phyloP scores from a whole-genome alignment of 1,139 yeast species.

The Taphrina flavorubra region DNA sequence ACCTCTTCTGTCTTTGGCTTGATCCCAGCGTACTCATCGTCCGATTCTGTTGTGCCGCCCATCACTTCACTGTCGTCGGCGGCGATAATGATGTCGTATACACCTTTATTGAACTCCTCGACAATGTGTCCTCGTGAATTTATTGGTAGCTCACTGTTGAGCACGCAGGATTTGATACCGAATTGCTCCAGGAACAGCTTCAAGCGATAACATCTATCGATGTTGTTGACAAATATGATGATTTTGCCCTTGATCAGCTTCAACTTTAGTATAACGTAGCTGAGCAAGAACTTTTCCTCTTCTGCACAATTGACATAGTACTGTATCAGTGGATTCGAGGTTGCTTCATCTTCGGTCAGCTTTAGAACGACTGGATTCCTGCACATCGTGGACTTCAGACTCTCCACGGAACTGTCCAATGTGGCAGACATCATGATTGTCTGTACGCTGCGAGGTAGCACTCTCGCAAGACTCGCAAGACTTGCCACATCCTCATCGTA shows the following conservation, averaged over 20 bases:
- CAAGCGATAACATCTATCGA: constrained; percentile 92
- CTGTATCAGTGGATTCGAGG: constrained; percentile 61
- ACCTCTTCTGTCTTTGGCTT: constrained; percentile 47
- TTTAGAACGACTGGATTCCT: constrained; percentile 83
- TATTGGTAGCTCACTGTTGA: constrained; percentile 90
- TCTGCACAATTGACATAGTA: constrained; percentile 86
- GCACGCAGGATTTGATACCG: constrained; percentile 84
- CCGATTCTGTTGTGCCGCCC: constrained; percentile 45
- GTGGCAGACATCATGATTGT: constrained; percentile 97
- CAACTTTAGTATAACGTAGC: constrained; percentile 90
- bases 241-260: constrained; percentile 90
- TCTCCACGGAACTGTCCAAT: constrained; percentile 80
- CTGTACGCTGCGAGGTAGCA: constrained; percentile 76
- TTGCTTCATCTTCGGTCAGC: constrained; percentile 60
- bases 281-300: constrained; percentile 85
- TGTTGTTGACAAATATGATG: constrained; percentile 85
- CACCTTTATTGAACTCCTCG: constrained; percentile 90
- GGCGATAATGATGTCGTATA: constrained; percentile 85
- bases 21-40: constrained; percentile 44
- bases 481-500: constrained; percentile 78
- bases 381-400: constrained; percentile 76
- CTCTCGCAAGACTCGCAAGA: constrained; percentile 65
- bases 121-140: constrained; percentile 94
- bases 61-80: constrained; percentile 71
- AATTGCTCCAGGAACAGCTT: constrained; percentile 92